These are phyloP conservation scores for Podaxis rugospora DNA, from an alignment of 768 basidiomycete genomes.

Conservation along the genomic window DNA sequence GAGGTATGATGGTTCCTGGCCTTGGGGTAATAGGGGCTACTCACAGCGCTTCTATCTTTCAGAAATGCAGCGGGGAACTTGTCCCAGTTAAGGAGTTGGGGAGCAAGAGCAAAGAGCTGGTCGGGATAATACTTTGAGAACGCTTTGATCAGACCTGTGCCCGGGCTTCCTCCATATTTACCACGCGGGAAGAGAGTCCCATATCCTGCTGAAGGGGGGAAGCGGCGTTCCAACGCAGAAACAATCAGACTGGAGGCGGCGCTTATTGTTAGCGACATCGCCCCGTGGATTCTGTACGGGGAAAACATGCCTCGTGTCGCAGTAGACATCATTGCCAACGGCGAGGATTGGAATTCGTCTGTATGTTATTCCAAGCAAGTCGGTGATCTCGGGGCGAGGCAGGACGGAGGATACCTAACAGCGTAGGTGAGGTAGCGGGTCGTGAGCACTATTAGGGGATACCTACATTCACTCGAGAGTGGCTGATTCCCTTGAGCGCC, in stretches of 20 bases:
- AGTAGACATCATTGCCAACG: constrained; percentile 58
- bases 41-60: constrained; percentile 43
- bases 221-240: constrained; percentile 47
- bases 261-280: not conserved
- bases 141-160: constrained; percentile 46
- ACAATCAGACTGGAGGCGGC: constrained; percentile 36
- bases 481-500: constrained; percentile 42
- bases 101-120: constrained; percentile 36
- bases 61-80: constrained; percentile 41
- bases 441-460: not conserved
- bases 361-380: constrained; percentile 47
- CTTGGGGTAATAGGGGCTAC: constrained; percentile 13
- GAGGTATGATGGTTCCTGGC: not conserved
- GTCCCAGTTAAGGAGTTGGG: constrained; percentile 42
- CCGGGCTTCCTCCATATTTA: constrained; percentile 34
- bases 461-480: constrained; percentile 43
- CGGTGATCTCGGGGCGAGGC: constrained; percentile 54
- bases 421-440: not conserved
- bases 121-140: constrained; percentile 45
- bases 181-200: constrained; percentile 43
- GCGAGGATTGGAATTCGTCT: constrained; percentile 57
- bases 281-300: not conserved
- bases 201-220: constrained; percentile 44
- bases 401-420: constrained; percentile 43
- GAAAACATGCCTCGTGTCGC: constrained; percentile 41